Percentiles rank a stretch among this genome's conserved stretches.
phyloP scores from a whole-genome alignment of 495 filamentous ascomycete species.

The Friedmanniomyces endolithicus region DNA sequence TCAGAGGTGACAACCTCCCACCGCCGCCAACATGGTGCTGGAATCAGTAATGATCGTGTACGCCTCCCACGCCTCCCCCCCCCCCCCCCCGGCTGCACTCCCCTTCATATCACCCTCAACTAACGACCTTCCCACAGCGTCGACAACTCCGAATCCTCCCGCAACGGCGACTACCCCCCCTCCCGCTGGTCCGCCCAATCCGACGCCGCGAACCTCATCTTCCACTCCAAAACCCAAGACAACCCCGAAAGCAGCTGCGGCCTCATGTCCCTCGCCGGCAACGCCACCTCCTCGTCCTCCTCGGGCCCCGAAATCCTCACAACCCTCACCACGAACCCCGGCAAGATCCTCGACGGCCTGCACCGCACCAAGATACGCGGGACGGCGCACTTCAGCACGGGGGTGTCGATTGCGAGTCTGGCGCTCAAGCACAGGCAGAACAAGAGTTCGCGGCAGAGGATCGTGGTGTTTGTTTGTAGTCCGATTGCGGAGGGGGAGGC shows the following conservation, averaged over 20 bases:
- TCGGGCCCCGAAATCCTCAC: slow-evolving; percentile 93
- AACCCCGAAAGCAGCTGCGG: slow-evolving; percentile 96
- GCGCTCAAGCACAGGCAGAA: slow-evolving; percentile 98
- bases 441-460: slow-evolving; percentile 85
- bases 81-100: slow-evolving; percentile 22
- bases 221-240: slow-evolving; percentile 81
- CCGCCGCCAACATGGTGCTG: slow-evolving; percentile 47
- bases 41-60: slow-evolving; percentile 68
- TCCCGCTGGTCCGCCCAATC: slow-evolving; percentile 91
- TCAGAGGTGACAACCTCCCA: neutral
- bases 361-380: slow-evolving; percentile 91
- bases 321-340: slow-evolving; percentile 87
- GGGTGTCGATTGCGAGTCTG: slow-evolving; percentile 88
- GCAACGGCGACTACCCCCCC: slow-evolving; percentile 92
- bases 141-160: slow-evolving; percentile 95
- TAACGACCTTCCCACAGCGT: slow-evolving; percentile 43
- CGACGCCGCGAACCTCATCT: slow-evolving; percentile 89
- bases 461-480: slow-evolving; percentile 90
- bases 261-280: slow-evolving; percentile 94
- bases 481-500: slow-evolving; percentile 82
- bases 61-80: slow-evolving; percentile 24
- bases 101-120: slow-evolving; percentile 4
- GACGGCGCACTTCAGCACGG: slow-evolving; percentile 71
- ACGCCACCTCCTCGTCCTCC: slow-evolving; percentile 40
- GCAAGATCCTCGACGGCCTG: slow-evolving; percentile 84